Evolutionary conservation across 176 grass and related monocot genomes (phyloP), one percentile per base, ranked within the genome.

Genomic region (Paspalum notatum): DNA sequence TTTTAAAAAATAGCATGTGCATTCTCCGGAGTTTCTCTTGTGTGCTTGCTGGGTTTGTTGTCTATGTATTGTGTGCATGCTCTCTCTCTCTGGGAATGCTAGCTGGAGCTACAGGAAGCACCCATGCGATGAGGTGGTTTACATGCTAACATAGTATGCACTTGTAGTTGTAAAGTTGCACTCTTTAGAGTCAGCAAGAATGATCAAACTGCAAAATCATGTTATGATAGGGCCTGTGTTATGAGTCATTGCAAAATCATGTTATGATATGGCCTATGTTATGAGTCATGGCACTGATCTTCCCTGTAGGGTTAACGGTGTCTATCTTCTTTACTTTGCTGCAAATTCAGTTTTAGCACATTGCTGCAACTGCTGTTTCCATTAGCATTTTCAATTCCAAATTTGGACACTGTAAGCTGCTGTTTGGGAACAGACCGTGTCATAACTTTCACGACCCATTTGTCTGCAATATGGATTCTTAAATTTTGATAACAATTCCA

Each of bases 401-500:
- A 66, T 1, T 39, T 15, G 49, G 42, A 79, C 13, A 38, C 62
- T 53, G 20, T 42, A 54, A 63, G 49, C 20, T 55, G 62, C 48
- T 41, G 15, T 58, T 32, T 32, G 32, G 32, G 32, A 32, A 32
- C 32, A 32, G 32, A 32, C 32, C 32, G 32, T 32, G 32, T 32
- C 32, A 3, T 32, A 82, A 50, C 57, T 17, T 11, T 62, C 58
- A 18, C 12, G 46, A 12, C n/a, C 42, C 10, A 9, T 64, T 53
- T 50, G 26, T 41, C 47, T 83, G 61, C n/a, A 10, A 44, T 75
- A 42, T 57, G 38, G 50, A 75, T 47, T 55, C 32, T 32, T 32
- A 32, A 32, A 32, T 32, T 66, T 15, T 24, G n/a, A 45, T 32
- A 65, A 45, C 32, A 84, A 21, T 20, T 12, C 2, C 22, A 66